Percentiles rank a stretch among this genome's conserved stretches.
These are phyloP conservation scores for Leucocoprinus sp. DNA, from an alignment of 768 basidiomycete genomes.

Conservation along the genomic window DNA sequence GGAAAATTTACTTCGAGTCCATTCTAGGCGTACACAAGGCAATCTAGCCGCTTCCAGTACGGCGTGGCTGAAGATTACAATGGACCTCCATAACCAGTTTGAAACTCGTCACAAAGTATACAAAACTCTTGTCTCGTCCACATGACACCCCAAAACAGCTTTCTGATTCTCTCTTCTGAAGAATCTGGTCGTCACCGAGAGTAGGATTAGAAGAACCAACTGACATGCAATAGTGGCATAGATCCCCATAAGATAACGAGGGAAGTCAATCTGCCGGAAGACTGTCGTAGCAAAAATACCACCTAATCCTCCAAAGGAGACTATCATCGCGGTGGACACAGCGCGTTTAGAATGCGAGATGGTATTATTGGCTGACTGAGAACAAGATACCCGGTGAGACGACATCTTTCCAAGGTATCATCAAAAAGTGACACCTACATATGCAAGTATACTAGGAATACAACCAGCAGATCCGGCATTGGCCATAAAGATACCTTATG, in stretches of 20 bases:
- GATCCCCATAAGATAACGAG: conserved; percentile 39
- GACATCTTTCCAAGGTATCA: background rate
- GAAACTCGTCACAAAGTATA: conserved; percentile 28
- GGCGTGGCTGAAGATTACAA: too few relatives aligned
- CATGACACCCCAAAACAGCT: conserved; percentile 18
- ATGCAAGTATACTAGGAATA: conserved; percentile 41
- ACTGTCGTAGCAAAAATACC: conserved; percentile 40
- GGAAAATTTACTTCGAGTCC: too few relatives aligned
- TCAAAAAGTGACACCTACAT: conserved; percentile 25
- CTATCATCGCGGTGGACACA: conserved; percentile 36
- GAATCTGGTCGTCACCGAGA: conserved; percentile 30
- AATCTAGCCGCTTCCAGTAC: too few relatives aligned
- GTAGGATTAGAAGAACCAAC: conserved; percentile 29
- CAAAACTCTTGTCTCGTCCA: conserved; percentile 30
- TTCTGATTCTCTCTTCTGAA: conserved; percentile 30
- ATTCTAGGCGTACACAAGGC: too few relatives aligned
- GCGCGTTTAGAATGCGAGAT: conserved; percentile 42
- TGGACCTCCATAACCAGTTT: too few relatives aligned
- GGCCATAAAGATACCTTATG: conserved; percentile 35
- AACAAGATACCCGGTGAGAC: background rate
- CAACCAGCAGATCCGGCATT: conserved; percentile 38
- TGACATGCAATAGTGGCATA: conserved; percentile 39
- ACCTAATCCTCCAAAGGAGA: conserved; percentile 41
- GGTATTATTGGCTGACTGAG: conserved; percentile 43
- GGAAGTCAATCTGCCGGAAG: conserved; percentile 38